Percentiles rank a stretch among this genome's conserved stretches.
Evolutionary conservation across 148 eudicot genomes (phyloP).

Genomic region (Rhododendron ferrugineum): DNA sequence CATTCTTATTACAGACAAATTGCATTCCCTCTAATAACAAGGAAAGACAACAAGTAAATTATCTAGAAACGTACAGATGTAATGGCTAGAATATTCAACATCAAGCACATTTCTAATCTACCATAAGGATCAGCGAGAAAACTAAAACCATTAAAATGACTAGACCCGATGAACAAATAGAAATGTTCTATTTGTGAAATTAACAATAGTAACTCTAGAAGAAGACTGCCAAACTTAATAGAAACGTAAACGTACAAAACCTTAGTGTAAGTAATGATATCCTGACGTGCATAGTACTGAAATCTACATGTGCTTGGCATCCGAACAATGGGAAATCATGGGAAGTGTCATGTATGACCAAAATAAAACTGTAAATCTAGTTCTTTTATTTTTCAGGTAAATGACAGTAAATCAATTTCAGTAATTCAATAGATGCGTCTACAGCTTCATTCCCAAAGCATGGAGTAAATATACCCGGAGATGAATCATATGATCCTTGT

Average conservation of each 20-base stretch:
- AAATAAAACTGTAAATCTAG: neutral
- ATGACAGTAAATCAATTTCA: neutral
- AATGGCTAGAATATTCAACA: neutral
- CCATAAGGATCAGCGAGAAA: neutral
- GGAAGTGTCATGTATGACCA: neutral
- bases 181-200: neutral
- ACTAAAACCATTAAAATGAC: neutral
- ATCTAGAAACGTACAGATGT: neutral
- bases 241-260: neutral
- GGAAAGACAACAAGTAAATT: neutral
- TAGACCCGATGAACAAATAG: neutral
- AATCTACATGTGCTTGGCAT: neutral
- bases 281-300: neutral
- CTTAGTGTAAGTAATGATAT: neutral
- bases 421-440: neutral
- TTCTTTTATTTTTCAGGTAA: too few relatives aligned
- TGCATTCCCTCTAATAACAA: neutral
- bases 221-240: neutral
- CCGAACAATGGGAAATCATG: neutral
- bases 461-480: neutral
- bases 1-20: neutral
- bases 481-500: neutral
- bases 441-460: conserved; percentile 2
- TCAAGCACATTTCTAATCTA: neutral
- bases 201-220: neutral